Conservation (phyloP, 31 red algal genomes). For the Odonthalia washingtoniensis region DNA sequence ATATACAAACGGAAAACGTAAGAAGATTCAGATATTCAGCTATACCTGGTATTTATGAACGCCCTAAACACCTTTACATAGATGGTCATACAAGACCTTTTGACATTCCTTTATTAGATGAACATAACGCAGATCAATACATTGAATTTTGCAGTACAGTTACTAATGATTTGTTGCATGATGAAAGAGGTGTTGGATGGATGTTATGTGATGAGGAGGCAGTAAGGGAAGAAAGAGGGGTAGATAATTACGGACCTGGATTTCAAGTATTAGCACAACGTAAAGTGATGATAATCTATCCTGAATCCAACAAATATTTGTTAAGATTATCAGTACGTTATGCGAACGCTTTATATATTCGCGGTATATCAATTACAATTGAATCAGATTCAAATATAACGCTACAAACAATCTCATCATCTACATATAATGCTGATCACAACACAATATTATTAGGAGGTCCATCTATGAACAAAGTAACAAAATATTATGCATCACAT, state of each 20-base stretch:
- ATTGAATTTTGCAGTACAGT: slow-evolving; percentile 26
- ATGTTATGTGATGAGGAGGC: background rate
- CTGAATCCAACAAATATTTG: slow-evolving; percentile 39
- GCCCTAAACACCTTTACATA: slow-evolving; percentile 24
- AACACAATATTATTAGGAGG: slow-evolving; percentile 58
- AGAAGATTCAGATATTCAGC: slow-evolving; percentile 47
- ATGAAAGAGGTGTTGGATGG: slow-evolving; percentile 22
- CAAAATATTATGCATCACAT: slow-evolving; percentile 29
- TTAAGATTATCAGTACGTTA: slow-evolving; percentile 41
- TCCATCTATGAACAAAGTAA: slow-evolving; percentile 42
- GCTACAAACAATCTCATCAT: slow-evolving; percentile 21
- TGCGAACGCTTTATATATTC: slow-evolving; percentile 55
- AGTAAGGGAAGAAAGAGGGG: slow-evolving; percentile 1
- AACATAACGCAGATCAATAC: background rate
- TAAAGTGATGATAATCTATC: slow-evolving; percentile 56
- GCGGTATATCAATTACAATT: slow-evolving; percentile 51
- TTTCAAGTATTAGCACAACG: slow-evolving; percentile 40
- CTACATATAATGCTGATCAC: background rate
- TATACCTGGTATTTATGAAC: slow-evolving; percentile 50
- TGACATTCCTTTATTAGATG: background rate
- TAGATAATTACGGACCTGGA: slow-evolving; percentile 48
- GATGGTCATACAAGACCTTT: slow-evolving; percentile 1
- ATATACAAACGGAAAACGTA: slow-evolving; percentile 51
- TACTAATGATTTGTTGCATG: background rate
- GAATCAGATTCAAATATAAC: slow-evolving; percentile 46